phyloP scores from a whole-genome alignment of 768 basidiomycete species.

The Tulasnella sp. region DNA sequence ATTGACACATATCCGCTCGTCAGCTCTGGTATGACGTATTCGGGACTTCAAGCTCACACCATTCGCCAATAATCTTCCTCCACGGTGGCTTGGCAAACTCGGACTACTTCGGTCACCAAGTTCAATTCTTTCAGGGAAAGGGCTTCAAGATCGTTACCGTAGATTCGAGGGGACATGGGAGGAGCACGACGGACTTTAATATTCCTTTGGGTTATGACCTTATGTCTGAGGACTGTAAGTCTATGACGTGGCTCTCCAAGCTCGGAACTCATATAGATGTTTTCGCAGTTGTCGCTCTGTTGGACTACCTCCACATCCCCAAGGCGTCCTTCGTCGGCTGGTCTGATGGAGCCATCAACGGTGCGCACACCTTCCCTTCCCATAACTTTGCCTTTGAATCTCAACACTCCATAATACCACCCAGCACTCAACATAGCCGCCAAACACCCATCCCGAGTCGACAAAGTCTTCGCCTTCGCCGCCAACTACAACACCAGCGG shows the following conservation, averaged over 20 bases:
- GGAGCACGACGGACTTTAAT: not conserved
- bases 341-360: constrained; percentile 4
- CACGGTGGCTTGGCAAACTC: constrained; percentile 9
- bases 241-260: not conserved
- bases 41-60: not conserved
- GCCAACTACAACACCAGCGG: constrained; percentile 14
- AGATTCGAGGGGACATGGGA: constrained; percentile 8
- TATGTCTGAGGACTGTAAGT: constrained; percentile 9
- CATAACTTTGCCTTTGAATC: not conserved
- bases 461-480: constrained; percentile 9
- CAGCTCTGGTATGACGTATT: constrained; percentile 10
- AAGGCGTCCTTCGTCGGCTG: constrained; percentile 13
- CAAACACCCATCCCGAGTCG: not conserved
- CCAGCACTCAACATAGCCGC: not conserved
- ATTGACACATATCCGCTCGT: not conserved
- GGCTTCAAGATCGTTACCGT: not conserved
- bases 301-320: constrained; percentile 7
- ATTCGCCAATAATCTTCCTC: constrained; percentile 3
- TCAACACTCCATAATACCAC: not conserved
- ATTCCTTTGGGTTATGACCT: constrained; percentile 5
- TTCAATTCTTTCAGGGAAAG: not conserved
- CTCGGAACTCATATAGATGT: too few relatives aligned
- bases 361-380: not conserved
- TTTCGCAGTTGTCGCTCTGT: not conserved
- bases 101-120: constrained; percentile 7